Evolutionary conservation across 768 basidiomycete genomes (phyloP).

Genomic region (Naganishia vishniacii): DNA sequence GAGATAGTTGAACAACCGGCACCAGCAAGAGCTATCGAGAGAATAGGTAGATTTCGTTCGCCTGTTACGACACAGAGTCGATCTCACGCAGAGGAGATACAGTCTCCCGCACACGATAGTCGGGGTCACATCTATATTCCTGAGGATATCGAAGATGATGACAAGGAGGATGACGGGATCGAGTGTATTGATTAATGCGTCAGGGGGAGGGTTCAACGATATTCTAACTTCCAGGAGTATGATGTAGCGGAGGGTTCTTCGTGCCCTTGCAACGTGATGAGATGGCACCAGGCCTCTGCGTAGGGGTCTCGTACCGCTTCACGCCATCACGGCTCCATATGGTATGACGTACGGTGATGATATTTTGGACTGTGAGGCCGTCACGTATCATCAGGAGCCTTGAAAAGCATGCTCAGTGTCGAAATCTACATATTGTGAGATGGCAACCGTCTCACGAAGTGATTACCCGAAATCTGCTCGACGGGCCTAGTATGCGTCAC

Average conservation of each 20-base stretch:
- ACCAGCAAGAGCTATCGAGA: neutral
- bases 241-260: too few species aligned
- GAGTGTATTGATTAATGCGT: neutral
- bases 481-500: conserved; percentile 74
- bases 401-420: conserved; percentile 20
- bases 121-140: neutral
- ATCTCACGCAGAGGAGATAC: neutral
- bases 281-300: too few species aligned
- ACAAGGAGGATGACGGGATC: neutral
- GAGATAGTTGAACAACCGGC: neutral
- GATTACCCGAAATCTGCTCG: neutral
- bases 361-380: too few species aligned
- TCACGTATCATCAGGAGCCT: conserved; percentile 15
- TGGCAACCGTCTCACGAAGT: neutral
- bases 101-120: neutral
- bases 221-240: too few species aligned
- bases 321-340: too few species aligned
- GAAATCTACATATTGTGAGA: neutral
- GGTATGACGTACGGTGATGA: too few species aligned
- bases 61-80: neutral
- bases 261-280: too few species aligned
- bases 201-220: too few species aligned
- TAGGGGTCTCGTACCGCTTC: too few species aligned
- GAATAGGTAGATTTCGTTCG: neutral
- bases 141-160: too few species aligned